These are phyloP conservation scores for Puccinellia tenuiflora DNA, from an alignment of 176 grass and related monocot genomes.

Conservation along the genomic window DNA sequence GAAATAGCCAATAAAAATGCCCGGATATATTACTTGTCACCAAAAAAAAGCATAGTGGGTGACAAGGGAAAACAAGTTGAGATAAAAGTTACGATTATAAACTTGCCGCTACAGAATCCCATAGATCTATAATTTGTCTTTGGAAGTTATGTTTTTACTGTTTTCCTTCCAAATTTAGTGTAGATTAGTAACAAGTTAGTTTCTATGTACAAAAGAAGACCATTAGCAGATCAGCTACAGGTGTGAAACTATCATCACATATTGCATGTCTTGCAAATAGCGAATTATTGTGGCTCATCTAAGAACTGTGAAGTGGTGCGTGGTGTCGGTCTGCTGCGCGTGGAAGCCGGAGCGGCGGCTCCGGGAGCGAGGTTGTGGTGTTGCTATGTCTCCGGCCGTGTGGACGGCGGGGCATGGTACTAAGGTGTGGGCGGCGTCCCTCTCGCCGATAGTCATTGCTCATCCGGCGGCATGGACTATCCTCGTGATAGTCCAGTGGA, in stretches of 20 bases:
- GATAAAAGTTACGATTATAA: slow-evolving; percentile 8
- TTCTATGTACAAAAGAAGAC: not conserved
- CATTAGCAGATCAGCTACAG: not conserved
- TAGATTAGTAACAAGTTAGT: not conserved
- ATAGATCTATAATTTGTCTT: not conserved
- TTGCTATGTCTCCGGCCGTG: no score
- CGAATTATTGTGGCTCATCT: not conserved
- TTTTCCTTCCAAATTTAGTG: not conserved
- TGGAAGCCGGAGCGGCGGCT: no score
- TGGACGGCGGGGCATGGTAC: no score
- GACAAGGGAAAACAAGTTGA: not conserved
- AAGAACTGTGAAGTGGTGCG: no score
- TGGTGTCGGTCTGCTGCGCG: no score
- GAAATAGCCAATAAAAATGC: not conserved
- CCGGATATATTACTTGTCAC: not conserved
- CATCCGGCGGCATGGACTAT: no score
- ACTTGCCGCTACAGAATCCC: not conserved
- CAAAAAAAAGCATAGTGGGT: not conserved
- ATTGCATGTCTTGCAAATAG: not conserved
- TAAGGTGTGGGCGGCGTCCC: no score
- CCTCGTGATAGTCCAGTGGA: no score
- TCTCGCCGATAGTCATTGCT: no score
- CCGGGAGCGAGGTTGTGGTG: no score
- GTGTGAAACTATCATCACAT: not conserved
- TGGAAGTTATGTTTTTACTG: not conserved